A percentile compares a stretch with the other conserved stretches of the same genome.
phyloP scores from a whole-genome alignment of 768 basidiomycete species.

The Trametes elegans region DNA sequence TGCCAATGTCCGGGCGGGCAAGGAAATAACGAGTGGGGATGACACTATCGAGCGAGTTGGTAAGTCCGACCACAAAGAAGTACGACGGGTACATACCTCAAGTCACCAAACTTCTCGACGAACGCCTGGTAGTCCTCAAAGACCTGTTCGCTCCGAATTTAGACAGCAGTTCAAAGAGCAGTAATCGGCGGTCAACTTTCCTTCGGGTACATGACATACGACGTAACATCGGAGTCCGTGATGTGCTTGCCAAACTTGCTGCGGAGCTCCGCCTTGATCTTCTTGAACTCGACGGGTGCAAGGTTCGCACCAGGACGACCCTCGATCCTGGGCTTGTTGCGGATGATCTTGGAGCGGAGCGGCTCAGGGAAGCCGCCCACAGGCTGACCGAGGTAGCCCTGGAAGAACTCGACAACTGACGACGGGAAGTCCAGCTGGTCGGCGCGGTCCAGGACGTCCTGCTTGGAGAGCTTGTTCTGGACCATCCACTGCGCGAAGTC shows the following conservation, averaged over 20 bases:
- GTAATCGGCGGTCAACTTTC: constrained; percentile 35
- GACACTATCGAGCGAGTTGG: constrained; percentile 59
- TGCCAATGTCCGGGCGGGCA: constrained; percentile 84
- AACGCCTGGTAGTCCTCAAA: constrained; percentile 97
- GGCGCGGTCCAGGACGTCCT: constrained; percentile 83
- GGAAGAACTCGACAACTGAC: constrained; percentile 97
- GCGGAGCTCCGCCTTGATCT: constrained; percentile 88
- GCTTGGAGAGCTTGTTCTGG: constrained; percentile 84
- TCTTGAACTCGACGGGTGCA: constrained; percentile 90
- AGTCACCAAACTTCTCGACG: constrained; percentile 92
- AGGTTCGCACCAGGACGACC: constrained; percentile 89
- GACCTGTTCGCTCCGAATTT: constrained; percentile 47
- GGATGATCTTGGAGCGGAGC: constrained; percentile 85
- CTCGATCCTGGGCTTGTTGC: constrained; percentile 92
- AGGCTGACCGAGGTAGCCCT: constrained; percentile 97
- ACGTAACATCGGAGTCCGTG: constrained; percentile 88
- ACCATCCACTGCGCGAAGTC: constrained; percentile 99
- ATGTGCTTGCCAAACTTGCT: constrained; percentile 96
- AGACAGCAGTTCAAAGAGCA: not conserved
- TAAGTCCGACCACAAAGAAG: not conserved
- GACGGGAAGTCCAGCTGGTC: constrained; percentile 96
- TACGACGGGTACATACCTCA: constrained; percentile 56
- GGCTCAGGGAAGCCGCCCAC: constrained; percentile 99
- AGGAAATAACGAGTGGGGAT: constrained; percentile 98
- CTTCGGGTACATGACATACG: constrained; percentile 99